Conservation (phyloP, 1,284 basidiomycete species). For the Pyrrhoderma lamaoense region DNA sequence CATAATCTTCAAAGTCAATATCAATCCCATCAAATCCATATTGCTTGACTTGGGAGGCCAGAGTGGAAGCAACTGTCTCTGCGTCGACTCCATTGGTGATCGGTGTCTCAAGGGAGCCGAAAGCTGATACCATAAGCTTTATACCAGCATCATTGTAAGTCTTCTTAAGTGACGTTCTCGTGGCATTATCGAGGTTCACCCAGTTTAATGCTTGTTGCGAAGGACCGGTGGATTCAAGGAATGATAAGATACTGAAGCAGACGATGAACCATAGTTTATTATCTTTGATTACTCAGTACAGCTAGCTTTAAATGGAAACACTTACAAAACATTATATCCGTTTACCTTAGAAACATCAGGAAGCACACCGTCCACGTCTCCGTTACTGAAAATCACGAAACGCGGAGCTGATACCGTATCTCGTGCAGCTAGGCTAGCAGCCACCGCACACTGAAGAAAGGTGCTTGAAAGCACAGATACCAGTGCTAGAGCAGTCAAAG, state of each 20-base stretch:
- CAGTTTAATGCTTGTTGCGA: conserved; percentile 37
- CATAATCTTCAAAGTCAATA: conserved; percentile 39
- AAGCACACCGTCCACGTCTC: conserved; percentile 31
- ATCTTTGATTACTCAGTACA: too few species aligned
- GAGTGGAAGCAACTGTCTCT: conserved; percentile 33
- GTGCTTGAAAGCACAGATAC: too few species aligned
- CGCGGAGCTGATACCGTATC: conserved; percentile 28
- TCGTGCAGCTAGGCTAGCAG: too few species aligned
- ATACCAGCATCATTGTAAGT: conserved; percentile 37
- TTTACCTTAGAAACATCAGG: conserved; percentile 30
- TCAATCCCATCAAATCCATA: conserved; percentile 51
- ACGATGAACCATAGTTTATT: too few species aligned
- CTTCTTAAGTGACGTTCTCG: not conserved
- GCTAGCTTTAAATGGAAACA: too few species aligned
- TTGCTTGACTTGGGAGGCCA: conserved; percentile 42
- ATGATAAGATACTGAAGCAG: conserved; percentile 34
- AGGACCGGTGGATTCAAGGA: conserved; percentile 32
- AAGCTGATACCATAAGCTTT: conserved; percentile 47
- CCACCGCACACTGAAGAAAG: too few species aligned
- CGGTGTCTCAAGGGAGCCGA: conserved; percentile 47
- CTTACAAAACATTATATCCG: conserved; percentile 10
- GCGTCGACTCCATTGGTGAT: conserved; percentile 37
- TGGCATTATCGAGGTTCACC: not conserved
- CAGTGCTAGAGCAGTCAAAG: too few species aligned
- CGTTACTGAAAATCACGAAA: conserved; percentile 43